phyloP scores from a whole-genome alignment of 1,139 yeast species.

The Torulaspora pretoriensis region DNA sequence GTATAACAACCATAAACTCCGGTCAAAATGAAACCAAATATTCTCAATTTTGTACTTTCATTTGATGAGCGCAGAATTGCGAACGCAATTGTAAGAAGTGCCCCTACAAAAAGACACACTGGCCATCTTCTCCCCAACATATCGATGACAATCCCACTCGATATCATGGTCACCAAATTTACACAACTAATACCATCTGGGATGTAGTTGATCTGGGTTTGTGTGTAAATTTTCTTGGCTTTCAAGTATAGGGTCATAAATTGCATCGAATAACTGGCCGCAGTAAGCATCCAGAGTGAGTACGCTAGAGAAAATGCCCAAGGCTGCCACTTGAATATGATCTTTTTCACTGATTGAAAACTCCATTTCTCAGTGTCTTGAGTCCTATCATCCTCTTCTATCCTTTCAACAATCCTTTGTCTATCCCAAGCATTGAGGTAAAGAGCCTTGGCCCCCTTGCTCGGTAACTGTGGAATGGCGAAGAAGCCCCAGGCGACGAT shows the following conservation, averaged over 20 bases:
- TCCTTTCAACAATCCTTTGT: constrained; percentile 10
- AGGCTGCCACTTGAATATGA: constrained; percentile 18
- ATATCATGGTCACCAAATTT: constrained; percentile 24
- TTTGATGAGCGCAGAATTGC: constrained; percentile 10
- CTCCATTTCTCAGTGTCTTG: constrained; percentile 10
- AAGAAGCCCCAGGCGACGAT: constrained; percentile 44
- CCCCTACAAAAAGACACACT: constrained; percentile 22
- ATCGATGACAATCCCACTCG: constrained; percentile 24
- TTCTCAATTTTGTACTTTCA: constrained; percentile 15
- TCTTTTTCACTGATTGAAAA: constrained; percentile 10
- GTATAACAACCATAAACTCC: constrained; percentile 30
- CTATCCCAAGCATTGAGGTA: constrained; percentile 18
- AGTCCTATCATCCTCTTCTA: constrained; percentile 17
- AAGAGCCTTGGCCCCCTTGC: constrained; percentile 36
- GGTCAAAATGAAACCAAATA: constrained; percentile 23
- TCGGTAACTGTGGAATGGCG: constrained; percentile 50
- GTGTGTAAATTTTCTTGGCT: constrained; percentile 17
- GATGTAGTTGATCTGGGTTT: constrained; percentile 23
- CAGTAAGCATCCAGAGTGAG: constrained; percentile 26
- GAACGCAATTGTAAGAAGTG: constrained; percentile 15
- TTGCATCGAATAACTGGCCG: constrained; percentile 25
- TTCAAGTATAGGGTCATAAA: constrained; percentile 23
- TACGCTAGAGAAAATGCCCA: constrained; percentile 18
- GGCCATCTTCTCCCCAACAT: constrained; percentile 22
- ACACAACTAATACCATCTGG: constrained; percentile 26